Base-by-base conservation (phyloP, 495 filamentous ascomycete genomes). In the Durotheca rogersii region DNA sequence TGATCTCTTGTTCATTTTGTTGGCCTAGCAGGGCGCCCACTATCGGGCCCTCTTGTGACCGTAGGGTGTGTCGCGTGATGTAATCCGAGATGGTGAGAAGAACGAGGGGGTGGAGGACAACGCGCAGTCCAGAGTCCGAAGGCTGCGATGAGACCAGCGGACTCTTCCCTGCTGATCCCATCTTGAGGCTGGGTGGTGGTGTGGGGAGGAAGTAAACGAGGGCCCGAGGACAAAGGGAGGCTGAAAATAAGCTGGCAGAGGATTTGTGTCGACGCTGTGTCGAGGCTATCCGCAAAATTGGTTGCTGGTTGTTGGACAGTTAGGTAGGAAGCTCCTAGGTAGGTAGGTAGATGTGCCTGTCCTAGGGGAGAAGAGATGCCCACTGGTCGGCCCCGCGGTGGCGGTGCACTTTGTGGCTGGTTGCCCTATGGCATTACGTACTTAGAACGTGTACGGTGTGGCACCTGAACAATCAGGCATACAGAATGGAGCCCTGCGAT, bases 31-130 rank as follows among this genome's bases (percentile, higher is more conserved):
- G 76, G 23, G 85, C 91, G 46, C 93, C 94, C 19, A 95, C 81
- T 23, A 96, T 79, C 3, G 89, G 89, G 0, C 85, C 87, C 33
- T 76, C 67, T 41, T 87, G 80, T 38, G 79, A 75, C 20, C 94
- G 83, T 31, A 93, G 79, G 10, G 83, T 87, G 69, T 93, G 90
- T 41, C 93, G 82, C 32, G 92, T 94, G 66, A 96, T 90, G 68
- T 90, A 92, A 72, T 99, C 93, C 41, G 91, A 96, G 51, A 99
- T 91, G 14, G 88, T 95, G 70, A 99, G 88, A 41, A 97, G 83
- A 21, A 94, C 89, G 7, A 99, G 84, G 32, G 93, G 93, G 63
- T 99, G 93, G 3, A 99, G 83, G 58, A 89, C 85, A 20, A 91
- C 83, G 56, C 87, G 81, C 12, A 94, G 81, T 16, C 86, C 84